phyloP scores from a whole-genome alignment of 805 yeast species.

The Candida pseudofarinosa region DNA sequence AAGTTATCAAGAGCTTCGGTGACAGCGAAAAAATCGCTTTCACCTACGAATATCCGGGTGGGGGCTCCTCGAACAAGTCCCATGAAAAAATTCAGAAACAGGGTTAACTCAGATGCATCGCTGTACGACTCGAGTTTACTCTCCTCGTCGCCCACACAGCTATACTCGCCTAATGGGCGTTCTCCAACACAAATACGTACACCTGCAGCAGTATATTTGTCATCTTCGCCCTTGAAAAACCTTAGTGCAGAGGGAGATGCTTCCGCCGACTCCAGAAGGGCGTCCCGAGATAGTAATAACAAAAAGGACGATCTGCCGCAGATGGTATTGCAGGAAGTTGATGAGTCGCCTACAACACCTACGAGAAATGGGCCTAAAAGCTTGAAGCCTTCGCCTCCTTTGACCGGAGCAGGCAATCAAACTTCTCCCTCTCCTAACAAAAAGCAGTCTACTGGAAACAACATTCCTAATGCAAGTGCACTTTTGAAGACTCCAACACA shows the following conservation, averaged over 20 bases:
- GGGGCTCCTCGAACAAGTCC: slow-evolving; percentile 19
- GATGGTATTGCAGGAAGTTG: slow-evolving; percentile 29
- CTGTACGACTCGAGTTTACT: slow-evolving; percentile 16
- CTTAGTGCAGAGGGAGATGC: slow-evolving; percentile 21
- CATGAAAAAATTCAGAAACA: slow-evolving; percentile 25
- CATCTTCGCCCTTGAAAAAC: slow-evolving; percentile 32
- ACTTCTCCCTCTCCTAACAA: slow-evolving; percentile 30
- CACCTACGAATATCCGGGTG: slow-evolving; percentile 12
- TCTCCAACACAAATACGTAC: slow-evolving; percentile 39
- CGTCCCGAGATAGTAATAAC: background rate
- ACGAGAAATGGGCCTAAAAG: slow-evolving; percentile 12
- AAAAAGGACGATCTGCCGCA: slow-evolving; percentile 13
- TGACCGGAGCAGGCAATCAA: slow-evolving; percentile 12
- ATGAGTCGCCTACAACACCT: slow-evolving; percentile 24
- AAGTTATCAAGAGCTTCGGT: slow-evolving; percentile 42
- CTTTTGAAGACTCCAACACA: slow-evolving; percentile 38
- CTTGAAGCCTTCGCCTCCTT: slow-evolving; percentile 28
- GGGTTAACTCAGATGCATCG: slow-evolving; percentile 19
- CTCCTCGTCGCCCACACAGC: slow-evolving; percentile 25
- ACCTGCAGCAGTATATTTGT: slow-evolving; percentile 30
- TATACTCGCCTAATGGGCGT: slow-evolving; percentile 37
- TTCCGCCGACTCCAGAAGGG: slow-evolving; percentile 26
- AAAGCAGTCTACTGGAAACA: slow-evolving; percentile 15
- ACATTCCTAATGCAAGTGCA: slow-evolving; percentile 5
- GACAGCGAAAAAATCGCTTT: slow-evolving; percentile 35